Evolutionary conservation across 371 early-diverging fungal genomes (phyloP), one percentile per base, ranked within the genome.

Genomic region (Saksenaea oblongispora): DNA sequence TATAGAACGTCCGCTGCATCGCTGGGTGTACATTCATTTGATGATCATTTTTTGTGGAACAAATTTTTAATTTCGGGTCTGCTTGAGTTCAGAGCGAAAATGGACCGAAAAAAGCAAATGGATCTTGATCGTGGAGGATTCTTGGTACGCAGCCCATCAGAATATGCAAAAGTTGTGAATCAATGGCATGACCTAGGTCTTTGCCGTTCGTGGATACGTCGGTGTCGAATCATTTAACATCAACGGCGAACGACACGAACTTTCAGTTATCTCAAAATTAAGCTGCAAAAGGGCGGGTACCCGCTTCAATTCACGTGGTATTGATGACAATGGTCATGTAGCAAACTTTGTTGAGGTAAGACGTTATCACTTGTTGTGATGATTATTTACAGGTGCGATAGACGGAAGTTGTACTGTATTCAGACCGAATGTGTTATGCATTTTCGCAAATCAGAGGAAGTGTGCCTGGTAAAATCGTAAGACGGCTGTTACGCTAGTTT

Each of bases 331-430:
- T 65, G 99, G 99, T 18, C 84, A 96, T 74, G 96, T 95, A 8
- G 95, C 99, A 15, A 99, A 99, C 76, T 97, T 93, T 78, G 99
- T 99, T 3, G 99, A 99, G 87, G 88, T 85, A 83, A 34, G 63
- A 2, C n/a, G n/a, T n/a, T n/a, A n/a, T n/a, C n/a, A 55, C 1
- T 27, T 10, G 17, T 27, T 15, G 4, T 17, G 18, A 7, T 54
- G n/a, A 24, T 11, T 41, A 42, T 27, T 34, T 1, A 62, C 22
- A 31, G 15, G 5, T 1, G 22, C 11, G 1, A 39, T 70, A 91
- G 90, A 89, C 90, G 0, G 94, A 94, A 72, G 83, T 85, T n/a
- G 74, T 93, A 42, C 63, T 96, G 13, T 82, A 85, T 62, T 85
- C 83, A 17, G 73, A 80, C 11, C 74, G 81, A 11, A 70, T 74